These are phyloP conservation scores for Persicaria maculosa DNA, from an alignment of 148 eudicot species.

Conservation along the genomic window DNA sequence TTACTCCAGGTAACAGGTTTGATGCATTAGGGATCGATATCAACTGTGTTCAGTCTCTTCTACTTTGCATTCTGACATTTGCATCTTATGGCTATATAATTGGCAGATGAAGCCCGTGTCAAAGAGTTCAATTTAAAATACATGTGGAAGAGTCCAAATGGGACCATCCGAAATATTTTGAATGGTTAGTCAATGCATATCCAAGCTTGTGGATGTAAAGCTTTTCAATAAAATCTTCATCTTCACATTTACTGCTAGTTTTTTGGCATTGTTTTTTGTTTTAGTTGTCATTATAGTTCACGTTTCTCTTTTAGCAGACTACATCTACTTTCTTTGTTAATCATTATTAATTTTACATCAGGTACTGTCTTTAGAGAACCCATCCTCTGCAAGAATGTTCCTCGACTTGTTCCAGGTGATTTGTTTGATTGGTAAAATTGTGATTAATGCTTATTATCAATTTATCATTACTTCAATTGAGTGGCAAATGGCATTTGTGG, in stretches of 20 bases:
- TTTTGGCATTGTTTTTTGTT: neutral
- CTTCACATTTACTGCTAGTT: slow-evolving; percentile 1
- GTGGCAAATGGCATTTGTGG: neutral
- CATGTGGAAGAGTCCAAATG: slow-evolving; percentile 98
- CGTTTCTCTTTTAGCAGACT: neutral
- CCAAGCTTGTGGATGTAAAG: neutral
- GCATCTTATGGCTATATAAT: slow-evolving; percentile 12
- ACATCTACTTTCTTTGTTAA: neutral
- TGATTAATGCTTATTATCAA: neutral
- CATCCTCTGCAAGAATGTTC: slow-evolving; percentile 74
- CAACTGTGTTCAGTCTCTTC: neutral
- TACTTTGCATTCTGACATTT: neutral
- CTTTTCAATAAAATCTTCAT: slow-evolving; percentile 2
- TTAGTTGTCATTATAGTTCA: neutral
- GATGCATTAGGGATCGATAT: neutral
- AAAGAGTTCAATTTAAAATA: slow-evolving; percentile 60
- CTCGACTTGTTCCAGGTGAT: slow-evolving; percentile 68
- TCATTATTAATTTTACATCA: slow-evolving; percentile 20
- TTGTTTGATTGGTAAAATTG: neutral
- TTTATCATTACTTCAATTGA: neutral
- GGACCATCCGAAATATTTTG: slow-evolving; percentile 82
- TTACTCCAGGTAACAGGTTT: slow-evolving; percentile 61
- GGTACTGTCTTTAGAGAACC: slow-evolving; percentile 95
- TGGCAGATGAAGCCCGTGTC: slow-evolving; percentile 72
- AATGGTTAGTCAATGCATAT: slow-evolving; percentile 46